Evolutionary conservation across 1,139 yeast species (phyloP), one percentile per base, ranked within the genome.

Genomic region (Magnusiomyces tetraspermus): DNA sequence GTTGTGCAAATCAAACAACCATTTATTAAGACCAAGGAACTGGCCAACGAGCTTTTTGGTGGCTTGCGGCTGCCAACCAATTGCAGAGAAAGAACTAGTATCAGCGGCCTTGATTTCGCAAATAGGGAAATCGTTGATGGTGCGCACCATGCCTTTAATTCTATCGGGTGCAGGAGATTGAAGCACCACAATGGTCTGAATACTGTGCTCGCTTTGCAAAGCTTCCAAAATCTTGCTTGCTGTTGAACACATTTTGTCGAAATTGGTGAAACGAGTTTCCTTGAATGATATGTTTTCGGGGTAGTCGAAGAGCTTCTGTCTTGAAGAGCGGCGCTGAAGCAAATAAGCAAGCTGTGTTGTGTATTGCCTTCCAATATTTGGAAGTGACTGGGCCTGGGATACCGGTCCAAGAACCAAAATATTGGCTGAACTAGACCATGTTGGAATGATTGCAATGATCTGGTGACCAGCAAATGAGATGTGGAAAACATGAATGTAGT

Each of bases 41-140:
- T 86, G 90, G 60, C 81, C 82, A 46, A 84, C 74, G 2, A 87
- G 71, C 55, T 89, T 74, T 59, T 82, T 83, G 46, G 83, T 72
- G n/a, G 87, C 75, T 26, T 80, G 73, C 0, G 78, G 67, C 63
- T 89, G 96, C 97, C 98, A 92, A 8, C 94, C 89, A 51, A 92
- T 70, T 2, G 95, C 83, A 4, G 95, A 92, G 67, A 45, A 77
- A 64, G 61, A 79, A 82, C 55, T 78, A 71, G 63, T 52, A 4
- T 80, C 73, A 19, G 76, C 72, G 77, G 85, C 78, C 53, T 75
- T 75, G 41, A 67, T 58, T 41, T 60, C 61, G 22, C 88, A 71
- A 1, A 79, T 74, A 2, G 97, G 96, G 60, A 84, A 76, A 38
- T 80, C 85, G 4, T 60, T 60, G 3, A 70, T 50, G 2, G 65